Evolutionary conservation across 257 asterid species (phyloP), one percentile per base, ranked within the genome.

Genomic region (Solanum lignicaule): DNA sequence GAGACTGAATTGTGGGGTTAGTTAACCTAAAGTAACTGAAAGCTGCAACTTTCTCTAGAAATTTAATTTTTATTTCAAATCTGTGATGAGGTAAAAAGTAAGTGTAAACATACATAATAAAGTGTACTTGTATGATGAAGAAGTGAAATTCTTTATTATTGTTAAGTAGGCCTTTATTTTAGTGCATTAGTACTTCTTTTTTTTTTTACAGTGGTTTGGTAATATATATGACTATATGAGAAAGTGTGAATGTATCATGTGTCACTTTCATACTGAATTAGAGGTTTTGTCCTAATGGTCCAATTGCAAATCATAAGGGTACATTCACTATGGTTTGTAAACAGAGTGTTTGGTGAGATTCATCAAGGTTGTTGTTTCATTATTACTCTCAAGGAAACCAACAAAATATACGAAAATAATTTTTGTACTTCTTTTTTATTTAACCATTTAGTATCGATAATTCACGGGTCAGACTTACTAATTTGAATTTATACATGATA

Each of bases 231-330:
- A 23, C 31, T 25, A n/a, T 5, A 65, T 68, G 76, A 84, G 31
- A 27, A 84, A 58, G 39, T 65, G 87, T 84, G 38, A 66, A 66
- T 66, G 25, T 66, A 66, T 66, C 41, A 85, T 66, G 62, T 85
- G 87, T 66, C 66, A 46, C 60, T 85, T 85, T 85, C 87, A 46
- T 16, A 35, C 69, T 66, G 29, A 85, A 85, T 85, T 66, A 85
- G 65, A 18, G 39, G 68, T n/a, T 81, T 85, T 85, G 87, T 85
- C 81, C 41, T 68, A 62, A 62, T 68, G 60, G 36, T 41, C 84
- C 84, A 78, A 78, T 41, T 41, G 62, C 65, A 79, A 84, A 84
- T 84, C 75, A 65, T 25, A 65, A 36, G 84, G 55, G 74, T 65
- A 84, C 87, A 62, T 27, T 66, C 82, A 39, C 31, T 13, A 36